Evolutionary conservation across 176 grass and related monocot genomes (phyloP).

Genomic region (Poa annua): DNA sequence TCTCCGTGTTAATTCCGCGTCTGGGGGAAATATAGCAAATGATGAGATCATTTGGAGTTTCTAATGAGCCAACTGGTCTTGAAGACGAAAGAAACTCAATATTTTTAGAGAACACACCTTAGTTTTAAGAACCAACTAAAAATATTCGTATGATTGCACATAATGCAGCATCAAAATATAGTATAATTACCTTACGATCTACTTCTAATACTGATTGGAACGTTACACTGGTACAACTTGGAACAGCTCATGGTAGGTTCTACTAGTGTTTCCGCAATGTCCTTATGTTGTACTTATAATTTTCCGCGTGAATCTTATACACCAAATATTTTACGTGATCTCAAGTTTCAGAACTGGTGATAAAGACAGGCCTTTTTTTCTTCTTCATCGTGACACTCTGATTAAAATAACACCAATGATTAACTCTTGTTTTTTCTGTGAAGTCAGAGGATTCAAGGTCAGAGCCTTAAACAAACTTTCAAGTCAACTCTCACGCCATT

Average conservation of each 20-base stretch:
- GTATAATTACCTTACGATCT: neutral
- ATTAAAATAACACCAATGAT: constrained; percentile 58
- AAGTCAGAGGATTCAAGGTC: constrained; percentile 26
- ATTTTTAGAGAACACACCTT: neutral
- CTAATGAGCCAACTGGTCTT: neutral
- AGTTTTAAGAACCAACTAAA: neutral
- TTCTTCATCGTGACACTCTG: neutral
- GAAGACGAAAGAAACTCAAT: neutral
- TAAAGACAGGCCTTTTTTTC: neutral
- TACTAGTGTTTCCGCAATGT: neutral
- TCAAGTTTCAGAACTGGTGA: neutral
- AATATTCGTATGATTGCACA: constrained; percentile 7
- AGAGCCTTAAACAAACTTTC: constrained; percentile 13
- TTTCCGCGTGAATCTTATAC: neutral
- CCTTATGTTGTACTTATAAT: neutral
- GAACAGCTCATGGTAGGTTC: neutral
- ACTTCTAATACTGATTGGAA: neutral
- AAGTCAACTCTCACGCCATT: constrained; percentile 34
- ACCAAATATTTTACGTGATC: neutral
- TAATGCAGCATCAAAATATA: neutral
- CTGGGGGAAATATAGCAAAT: neutral
- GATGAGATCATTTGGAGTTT: constrained; percentile 4
- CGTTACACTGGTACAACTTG: neutral
- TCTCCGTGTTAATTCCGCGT: neutral
- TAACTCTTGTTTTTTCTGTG: neutral